Conservation (phyloP, 192 early-diverging fungal genomes). For the Gaertneriomyces sp. region DNA sequence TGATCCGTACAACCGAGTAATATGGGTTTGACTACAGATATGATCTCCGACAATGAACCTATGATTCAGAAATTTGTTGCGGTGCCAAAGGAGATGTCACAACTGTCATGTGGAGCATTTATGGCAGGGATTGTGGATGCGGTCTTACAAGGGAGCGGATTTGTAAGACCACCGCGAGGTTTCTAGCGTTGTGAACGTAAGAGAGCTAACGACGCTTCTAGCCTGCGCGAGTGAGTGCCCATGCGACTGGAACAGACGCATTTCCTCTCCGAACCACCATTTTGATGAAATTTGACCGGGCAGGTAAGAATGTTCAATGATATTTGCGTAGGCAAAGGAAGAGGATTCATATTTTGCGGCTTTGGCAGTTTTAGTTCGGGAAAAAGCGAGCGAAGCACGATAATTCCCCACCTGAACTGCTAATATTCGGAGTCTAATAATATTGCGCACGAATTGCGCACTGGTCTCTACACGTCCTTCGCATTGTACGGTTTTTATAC, state of each 20-base stretch:
- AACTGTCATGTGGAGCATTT: conserved; percentile 91
- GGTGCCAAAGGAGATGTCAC: conserved; percentile 87
- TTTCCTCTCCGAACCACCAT: conserved; percentile 89
- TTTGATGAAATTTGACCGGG: conserved; percentile 88
- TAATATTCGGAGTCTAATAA: too few relatives aligned
- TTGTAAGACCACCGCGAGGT: conserved; percentile 55
- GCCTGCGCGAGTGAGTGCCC: conserved; percentile 87
- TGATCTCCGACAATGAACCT: conserved; percentile 99
- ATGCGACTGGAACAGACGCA: conserved; percentile 82
- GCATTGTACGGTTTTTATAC: too few relatives aligned
- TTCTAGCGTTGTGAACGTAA: background rate
- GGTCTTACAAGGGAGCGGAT: conserved; percentile 83
- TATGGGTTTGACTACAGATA: conserved; percentile 59
- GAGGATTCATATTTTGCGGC: too few relatives aligned
- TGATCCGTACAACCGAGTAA: conserved; percentile 4
- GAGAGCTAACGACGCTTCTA: conserved; percentile 23
- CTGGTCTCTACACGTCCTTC: too few relatives aligned
- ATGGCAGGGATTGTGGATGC: conserved; percentile 96
- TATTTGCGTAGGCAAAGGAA: too few relatives aligned
- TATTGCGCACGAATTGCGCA: too few relatives aligned
- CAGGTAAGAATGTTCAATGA: conserved; percentile 17
- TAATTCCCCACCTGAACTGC: too few relatives aligned
- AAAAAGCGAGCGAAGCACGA: too few relatives aligned
- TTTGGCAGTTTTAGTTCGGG: too few relatives aligned
- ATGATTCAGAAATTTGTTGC: conserved; percentile 85